Base-by-base conservation (phyloP, 1,139 yeast species). In the Geotrichum citri-aurantii region DNA sequence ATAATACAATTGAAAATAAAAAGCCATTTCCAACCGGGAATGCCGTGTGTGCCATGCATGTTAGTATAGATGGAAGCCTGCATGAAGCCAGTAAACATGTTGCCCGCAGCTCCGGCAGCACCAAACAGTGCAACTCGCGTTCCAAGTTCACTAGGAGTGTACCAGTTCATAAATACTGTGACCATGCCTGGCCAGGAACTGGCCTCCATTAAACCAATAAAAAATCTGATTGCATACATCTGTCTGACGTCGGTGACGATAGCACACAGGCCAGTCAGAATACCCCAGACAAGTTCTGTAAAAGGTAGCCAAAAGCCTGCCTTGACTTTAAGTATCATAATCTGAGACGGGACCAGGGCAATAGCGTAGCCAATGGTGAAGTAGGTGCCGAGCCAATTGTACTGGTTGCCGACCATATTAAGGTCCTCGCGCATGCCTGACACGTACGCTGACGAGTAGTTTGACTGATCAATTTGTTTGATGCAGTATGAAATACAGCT, bases 391-490 rank as follows among this genome's bases (percentile, higher is more conserved):
- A 83, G 72, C 58, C 79, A 78, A 61, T 83, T 80, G 62, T 77
- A 79, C 63, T 84, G 84, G 64, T 83, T 80, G n/a, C 75, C 76
- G 57, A 71, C 69, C 79, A 84, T 79, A 7, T 69, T 62, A 63
- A 79, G 79, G 63, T 79, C 79, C 62, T 83, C 85, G 58, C 77
- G 73, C 87, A 84, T 82, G 19, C 88, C 87, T 57, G 82, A 81
- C 48, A 82, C 84, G 66, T 80, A 84, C 1, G 88, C 84, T 55
- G 72, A 73, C 31, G 66, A 65, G 56, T 74, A 61, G 55, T 73
- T 73, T 21, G 70, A 61, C 62, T 73, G 71, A 61, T 74, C 77
- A 27, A 75, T 52, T 26, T 47, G 47, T 27, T 52, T 52, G 23
- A 52, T 52, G 26, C 55, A 52, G 48, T 52, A 52, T 10, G 47